phyloP scores from a whole-genome alignment of 2,329 filamentous ascomycete genomes.

The Stagonosporopsis chrysanthemi region DNA sequence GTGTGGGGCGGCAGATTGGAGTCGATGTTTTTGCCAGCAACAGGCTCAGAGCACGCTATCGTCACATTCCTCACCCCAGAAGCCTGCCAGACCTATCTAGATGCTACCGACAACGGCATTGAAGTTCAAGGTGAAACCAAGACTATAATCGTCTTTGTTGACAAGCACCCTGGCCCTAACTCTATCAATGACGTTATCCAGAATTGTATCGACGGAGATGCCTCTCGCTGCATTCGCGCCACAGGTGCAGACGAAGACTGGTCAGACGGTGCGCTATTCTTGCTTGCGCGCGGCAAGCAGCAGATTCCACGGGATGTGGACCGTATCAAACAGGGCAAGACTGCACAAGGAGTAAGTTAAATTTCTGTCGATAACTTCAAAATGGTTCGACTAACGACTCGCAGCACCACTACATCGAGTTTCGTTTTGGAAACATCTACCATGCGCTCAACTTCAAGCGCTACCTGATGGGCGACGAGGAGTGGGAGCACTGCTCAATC shows the following conservation, averaged over 20 bases:
- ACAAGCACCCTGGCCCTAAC: slow-evolving; percentile 34
- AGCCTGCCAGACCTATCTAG: slow-evolving; percentile 43
- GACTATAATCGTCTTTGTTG: slow-evolving; percentile 37
- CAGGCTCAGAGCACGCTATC: slow-evolving; percentile 33
- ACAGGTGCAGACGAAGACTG: slow-evolving; percentile 52
- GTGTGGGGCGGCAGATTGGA: slow-evolving; percentile 51
- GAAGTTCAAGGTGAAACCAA: slow-evolving; percentile 30
- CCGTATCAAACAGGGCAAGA: slow-evolving; percentile 53
- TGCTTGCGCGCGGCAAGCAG: slow-evolving; percentile 48
- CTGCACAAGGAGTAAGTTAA: slow-evolving; percentile 51
- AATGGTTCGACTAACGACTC: slow-evolving; percentile 13
- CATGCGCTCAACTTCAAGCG: slow-evolving; percentile 57
- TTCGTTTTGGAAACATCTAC: slow-evolving; percentile 58
- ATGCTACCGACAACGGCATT: slow-evolving; percentile 47
- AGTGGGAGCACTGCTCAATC: slow-evolving; percentile 58
- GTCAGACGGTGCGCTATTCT: slow-evolving; percentile 47
- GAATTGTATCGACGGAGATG: slow-evolving; percentile 50
- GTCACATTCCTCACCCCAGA: slow-evolving; percentile 47
- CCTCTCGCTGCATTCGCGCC: slow-evolving; percentile 57
- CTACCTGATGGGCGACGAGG: slow-evolving; percentile 49
- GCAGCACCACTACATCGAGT: slow-evolving; percentile 55
- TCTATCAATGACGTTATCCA: slow-evolving; percentile 53
- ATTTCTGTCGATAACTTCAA: background rate
- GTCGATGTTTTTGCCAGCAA: slow-evolving; percentile 35
- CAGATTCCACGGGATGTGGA: slow-evolving; percentile 53